These are phyloP conservation scores for Aspergillus novofumigatus DNA, from an alignment of 2,329 filamentous ascomycete genomes.

Conservation along the genomic window DNA sequence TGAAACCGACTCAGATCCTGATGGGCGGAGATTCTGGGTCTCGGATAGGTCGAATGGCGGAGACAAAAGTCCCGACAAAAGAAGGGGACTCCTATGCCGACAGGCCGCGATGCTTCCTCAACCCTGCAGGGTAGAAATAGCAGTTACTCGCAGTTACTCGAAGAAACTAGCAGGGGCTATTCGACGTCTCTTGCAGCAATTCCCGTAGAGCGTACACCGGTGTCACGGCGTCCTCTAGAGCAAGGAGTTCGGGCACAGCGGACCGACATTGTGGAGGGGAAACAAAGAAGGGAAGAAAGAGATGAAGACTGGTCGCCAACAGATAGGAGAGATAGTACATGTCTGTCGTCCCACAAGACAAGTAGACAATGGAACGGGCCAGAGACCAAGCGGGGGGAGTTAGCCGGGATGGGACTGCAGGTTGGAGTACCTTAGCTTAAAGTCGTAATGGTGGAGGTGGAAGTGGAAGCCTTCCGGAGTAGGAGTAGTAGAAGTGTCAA, in stretches of 20 bases:
- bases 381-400: constrained; percentile 2
- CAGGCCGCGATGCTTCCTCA: background rate
- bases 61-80: background rate
- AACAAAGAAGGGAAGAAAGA: constrained; percentile 2
- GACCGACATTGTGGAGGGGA: constrained; percentile 1
- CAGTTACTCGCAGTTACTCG: background rate
- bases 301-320: constrained; percentile 1
- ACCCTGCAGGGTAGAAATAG: background rate
- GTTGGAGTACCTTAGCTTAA: background rate
- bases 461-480: background rate
- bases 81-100: background rate
- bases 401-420: background rate
- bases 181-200: background rate
- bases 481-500: background rate
- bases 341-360: constrained; percentile 18
- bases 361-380: background rate
- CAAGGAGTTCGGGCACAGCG: background rate
- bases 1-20: background rate
- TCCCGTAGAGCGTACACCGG: background rate
- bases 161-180: background rate
- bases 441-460: background rate
- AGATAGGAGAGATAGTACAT: constrained; percentile 13
- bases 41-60: background rate
- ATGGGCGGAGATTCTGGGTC: background rate
- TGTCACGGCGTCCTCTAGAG: background rate